Evolutionary conservation across 345 rosid genomes (phyloP).

Genomic region (Pistacia vera): DNA sequence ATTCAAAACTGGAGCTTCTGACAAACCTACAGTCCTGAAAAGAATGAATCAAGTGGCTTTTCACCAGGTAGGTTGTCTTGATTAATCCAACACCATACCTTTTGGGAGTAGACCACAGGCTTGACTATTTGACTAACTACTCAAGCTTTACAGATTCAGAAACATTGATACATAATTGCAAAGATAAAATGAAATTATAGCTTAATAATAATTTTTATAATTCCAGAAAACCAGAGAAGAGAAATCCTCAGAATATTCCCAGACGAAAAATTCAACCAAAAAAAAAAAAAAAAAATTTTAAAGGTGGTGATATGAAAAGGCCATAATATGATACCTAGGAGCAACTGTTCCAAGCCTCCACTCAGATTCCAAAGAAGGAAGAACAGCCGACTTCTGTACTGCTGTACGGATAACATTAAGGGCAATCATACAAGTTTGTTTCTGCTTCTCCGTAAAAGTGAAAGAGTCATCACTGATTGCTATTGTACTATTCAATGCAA

Average conservation of each 20-base stretch:
- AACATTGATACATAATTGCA: constrained; percentile 2
- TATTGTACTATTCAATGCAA: constrained; percentile 50
- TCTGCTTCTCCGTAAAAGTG: constrained; percentile 55
- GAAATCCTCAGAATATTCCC: constrained; percentile 1
- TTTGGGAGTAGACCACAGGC: background rate
- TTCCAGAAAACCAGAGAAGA: background rate
- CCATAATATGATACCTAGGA: constrained; percentile 57
- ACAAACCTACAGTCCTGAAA: background rate
- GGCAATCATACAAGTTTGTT: constrained; percentile 55
- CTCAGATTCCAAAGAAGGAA: constrained; percentile 77
- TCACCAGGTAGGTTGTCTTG: background rate
- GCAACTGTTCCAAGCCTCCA: constrained; percentile 83
- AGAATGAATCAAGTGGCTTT: background rate
- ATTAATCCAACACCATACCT: background rate
- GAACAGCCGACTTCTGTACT: constrained; percentile 68
- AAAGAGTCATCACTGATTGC: constrained; percentile 61
- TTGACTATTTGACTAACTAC: background rate
- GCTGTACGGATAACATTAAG: constrained; percentile 74
- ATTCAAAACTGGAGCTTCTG: background rate
- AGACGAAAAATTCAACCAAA: background rate
- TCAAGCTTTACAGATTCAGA: background rate
- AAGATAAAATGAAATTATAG: background rate
- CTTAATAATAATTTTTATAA: background rate
- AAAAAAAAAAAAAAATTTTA: constrained; percentile 5
- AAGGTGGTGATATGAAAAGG: constrained; percentile 10